phyloP scores from a whole-genome alignment of 345 rosid genomes.

The Salix purpurea region DNA sequence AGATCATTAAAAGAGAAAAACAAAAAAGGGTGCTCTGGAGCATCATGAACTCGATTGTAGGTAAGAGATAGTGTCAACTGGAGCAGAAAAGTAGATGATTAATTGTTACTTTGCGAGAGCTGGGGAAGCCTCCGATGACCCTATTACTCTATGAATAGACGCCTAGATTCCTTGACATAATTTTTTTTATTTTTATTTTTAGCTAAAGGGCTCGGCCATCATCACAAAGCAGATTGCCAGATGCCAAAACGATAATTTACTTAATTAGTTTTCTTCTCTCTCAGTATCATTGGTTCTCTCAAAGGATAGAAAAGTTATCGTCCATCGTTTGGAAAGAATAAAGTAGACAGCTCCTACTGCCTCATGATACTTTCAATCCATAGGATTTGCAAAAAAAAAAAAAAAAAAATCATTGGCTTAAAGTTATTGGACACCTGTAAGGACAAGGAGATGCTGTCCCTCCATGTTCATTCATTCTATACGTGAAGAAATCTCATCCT shows the following conservation, averaged over 20 bases:
- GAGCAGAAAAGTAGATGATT: not conserved
- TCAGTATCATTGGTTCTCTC: conserved; percentile 21
- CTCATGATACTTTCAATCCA: conserved; percentile 22
- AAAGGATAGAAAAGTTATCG: conserved; percentile 15
- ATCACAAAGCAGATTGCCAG: conserved; percentile 29
- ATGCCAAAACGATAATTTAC: conserved; percentile 42
- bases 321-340: conserved; percentile 21
- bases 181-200: not conserved
- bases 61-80: not conserved
- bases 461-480: no score
- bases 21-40: not conserved
- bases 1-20: no score
- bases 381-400: conserved; percentile 6
- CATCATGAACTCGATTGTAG: not conserved
- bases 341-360: conserved; percentile 14
- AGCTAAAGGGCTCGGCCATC: conserved; percentile 19
- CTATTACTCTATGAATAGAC: conserved; percentile 1
- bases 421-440: not conserved
- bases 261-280: conserved; percentile 24
- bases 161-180: conserved; percentile 27
- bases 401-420: conserved; percentile 1
- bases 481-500: no score
- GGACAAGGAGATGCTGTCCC: not conserved
- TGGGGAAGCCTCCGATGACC: conserved; percentile 9
- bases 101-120: not conserved